Evolutionary conservation across 129 eudicot genomes (phyloP), one percentile per base, ranked within the genome.

Genomic region (Smallanthus sonchifolius): DNA sequence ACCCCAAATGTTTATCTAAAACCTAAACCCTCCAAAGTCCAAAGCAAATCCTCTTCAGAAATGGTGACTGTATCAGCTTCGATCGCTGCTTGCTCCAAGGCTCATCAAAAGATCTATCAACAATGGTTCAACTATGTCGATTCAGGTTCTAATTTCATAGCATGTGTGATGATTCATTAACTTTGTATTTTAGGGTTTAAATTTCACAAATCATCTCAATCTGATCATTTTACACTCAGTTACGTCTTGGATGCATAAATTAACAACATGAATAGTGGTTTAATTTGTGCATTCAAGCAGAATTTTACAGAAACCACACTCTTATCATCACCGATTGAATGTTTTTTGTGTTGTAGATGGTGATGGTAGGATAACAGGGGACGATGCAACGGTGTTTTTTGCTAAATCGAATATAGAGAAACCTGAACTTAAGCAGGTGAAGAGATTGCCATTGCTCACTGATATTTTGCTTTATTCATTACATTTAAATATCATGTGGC

Each of bases 381-480:
- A 80, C 44, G 96, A 92, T 43, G 89, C 96, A 15, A 87, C 83
- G 3, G 79, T 73, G 43, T 92, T 92, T 47, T 87, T 92, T 39
- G 81, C 83, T 16, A 77, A 85, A 91, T 89, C 97, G 1, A 74
- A 80, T 47, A 57, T 92, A 20, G 83, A 89, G 7, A 84, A 85
- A 42, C 76, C 89, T 24, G 84, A 89, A 64, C 96, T 92, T 54
- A 92, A 92, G 69, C 97, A 92, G 96, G 96, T 90, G 28, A 70
- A 19, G 5, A 11, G 10, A 13, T 14, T 24, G 1, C 1, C 30
- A 24, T 24, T 24, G 30, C 30, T 24, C 30, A 45, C 19, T 5
- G 16, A 11, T 19, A 37, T 32, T 36, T 38, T 30, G 34, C 24
- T 71, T 54, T 43, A 52, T 6, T 28, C 17, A 10, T 52, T 37